A percentile compares a stretch with the other conserved stretches of the same genome.
These are phyloP conservation scores for Psophocarpus tetragonolobus DNA, from an alignment of 306 rosid genomes.

Conservation along the genomic window DNA sequence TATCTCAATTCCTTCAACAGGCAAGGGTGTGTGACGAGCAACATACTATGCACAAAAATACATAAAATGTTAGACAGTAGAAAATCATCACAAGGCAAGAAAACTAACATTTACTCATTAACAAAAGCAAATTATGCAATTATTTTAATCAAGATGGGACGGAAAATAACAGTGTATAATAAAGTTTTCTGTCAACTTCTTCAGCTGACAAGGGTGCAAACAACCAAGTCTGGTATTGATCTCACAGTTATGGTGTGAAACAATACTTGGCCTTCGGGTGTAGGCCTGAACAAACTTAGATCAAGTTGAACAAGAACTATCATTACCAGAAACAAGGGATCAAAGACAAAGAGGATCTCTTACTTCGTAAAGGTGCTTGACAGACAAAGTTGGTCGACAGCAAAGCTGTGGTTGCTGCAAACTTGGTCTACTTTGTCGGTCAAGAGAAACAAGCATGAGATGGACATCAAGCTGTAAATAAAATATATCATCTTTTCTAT, in stretches of 20 bases:
- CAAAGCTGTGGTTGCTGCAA: conserved; percentile 81
- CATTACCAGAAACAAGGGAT: conserved; percentile 10
- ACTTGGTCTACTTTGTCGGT: conserved; percentile 57
- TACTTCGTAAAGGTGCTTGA: conserved; percentile 74
- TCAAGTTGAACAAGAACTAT: neutral
- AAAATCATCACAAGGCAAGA: neutral
- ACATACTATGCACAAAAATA: conserved; percentile 55
- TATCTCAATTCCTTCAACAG: conserved; percentile 74
- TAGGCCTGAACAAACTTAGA: neutral
- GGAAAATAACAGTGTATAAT: neutral
- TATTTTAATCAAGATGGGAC: neutral
- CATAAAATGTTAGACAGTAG: conserved; percentile 29
- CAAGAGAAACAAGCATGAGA: conserved; percentile 77
- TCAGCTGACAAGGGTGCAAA: conserved; percentile 45
- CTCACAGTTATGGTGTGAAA: conserved; percentile 7
- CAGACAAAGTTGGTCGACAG: conserved; percentile 79
- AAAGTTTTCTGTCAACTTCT: conserved; percentile 43
- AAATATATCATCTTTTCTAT: conserved; percentile 11
- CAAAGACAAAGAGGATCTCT: conserved; percentile 47
- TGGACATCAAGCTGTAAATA: conserved; percentile 73
- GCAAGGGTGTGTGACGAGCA: conserved; percentile 59
- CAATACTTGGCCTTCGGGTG: neutral
- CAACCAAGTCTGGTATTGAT: conserved; percentile 11
- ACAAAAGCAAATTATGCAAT: neutral
- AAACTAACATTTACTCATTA: conserved; percentile 8